Percentiles rank a stretch among this genome's conserved stretches.
Evolutionary conservation across 2,329 filamentous ascomycete genomes (phyloP).

Genomic region (Penicillium thymicola): DNA sequence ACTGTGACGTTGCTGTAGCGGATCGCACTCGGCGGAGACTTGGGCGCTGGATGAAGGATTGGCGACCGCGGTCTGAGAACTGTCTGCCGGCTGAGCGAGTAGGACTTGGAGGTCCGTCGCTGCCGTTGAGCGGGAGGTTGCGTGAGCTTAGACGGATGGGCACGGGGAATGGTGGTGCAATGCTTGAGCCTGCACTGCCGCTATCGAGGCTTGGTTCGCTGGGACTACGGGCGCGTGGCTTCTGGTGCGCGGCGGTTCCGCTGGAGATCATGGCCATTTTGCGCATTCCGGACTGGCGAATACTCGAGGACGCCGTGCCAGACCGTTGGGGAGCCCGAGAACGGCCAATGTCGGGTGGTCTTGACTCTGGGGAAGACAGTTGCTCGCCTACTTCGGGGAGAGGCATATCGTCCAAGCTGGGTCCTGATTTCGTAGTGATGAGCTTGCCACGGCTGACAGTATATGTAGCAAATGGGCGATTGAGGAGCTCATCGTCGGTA

Average conservation of each 20-base stretch:
- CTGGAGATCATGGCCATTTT: slow-evolving; percentile 77
- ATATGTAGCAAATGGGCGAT: slow-evolving; percentile 45
- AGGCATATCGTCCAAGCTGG: slow-evolving; percentile 33
- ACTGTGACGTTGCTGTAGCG: slow-evolving; percentile 65
- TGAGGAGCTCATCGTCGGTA: slow-evolving; percentile 45
- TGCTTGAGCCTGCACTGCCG: slow-evolving; percentile 35
- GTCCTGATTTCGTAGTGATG: slow-evolving; percentile 34
- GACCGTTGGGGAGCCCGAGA: slow-evolving; percentile 32
- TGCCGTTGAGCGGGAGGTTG: slow-evolving; percentile 63
- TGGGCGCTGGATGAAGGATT: slow-evolving; percentile 56
- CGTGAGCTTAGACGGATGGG: slow-evolving; percentile 85
- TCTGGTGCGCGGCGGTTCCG: slow-evolving; percentile 68
- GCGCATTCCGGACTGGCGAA: slow-evolving; percentile 63
- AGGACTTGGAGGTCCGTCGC: slow-evolving; percentile 76
- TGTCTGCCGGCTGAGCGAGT: slow-evolving; percentile 57
- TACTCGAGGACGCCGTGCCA: slow-evolving; percentile 33
- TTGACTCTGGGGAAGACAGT: slow-evolving; percentile 29
- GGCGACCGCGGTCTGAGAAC: slow-evolving; percentile 54
- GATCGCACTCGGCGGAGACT: slow-evolving; percentile 80
- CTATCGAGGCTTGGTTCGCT: slow-evolving; percentile 45
- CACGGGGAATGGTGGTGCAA: slow-evolving; percentile 80
- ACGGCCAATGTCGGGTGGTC: slow-evolving; percentile 23
- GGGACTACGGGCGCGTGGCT: slow-evolving; percentile 54
- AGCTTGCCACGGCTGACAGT: slow-evolving; percentile 43
- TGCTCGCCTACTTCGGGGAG: slow-evolving; percentile 41